phyloP scores from a whole-genome alignment of 441 rosid genomes.

The Isatis lusitanica region DNA sequence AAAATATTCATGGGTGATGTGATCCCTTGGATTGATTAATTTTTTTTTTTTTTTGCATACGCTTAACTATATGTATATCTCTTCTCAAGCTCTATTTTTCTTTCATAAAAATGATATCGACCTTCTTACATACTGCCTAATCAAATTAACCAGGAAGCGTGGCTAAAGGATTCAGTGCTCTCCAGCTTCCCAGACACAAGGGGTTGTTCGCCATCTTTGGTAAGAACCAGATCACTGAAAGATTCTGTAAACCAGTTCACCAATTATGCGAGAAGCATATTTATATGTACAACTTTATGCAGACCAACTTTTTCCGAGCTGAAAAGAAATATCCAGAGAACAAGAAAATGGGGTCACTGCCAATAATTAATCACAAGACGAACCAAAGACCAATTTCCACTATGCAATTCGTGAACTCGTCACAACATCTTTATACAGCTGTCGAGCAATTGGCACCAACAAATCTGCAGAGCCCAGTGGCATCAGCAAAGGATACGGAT shows the following conservation, averaged over 20 bases:
- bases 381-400: slow-evolving; percentile 60
- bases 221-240: slow-evolving; percentile 38
- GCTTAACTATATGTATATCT: not conserved
- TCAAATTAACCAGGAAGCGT: slow-evolving; percentile 70
- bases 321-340: slow-evolving; percentile 51
- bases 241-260: not conserved
- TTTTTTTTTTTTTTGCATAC: not conserved
- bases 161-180: slow-evolving; percentile 88
- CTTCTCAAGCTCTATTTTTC: not conserved
- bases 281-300: slow-evolving; percentile 38
- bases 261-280: slow-evolving; percentile 15
- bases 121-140: slow-evolving; percentile 40
- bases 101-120: slow-evolving; percentile 26
- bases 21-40: not conserved
- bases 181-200: slow-evolving; percentile 74
- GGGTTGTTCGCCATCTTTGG: slow-evolving; percentile 82
- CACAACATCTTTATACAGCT: slow-evolving; percentile 62
- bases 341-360: slow-evolving; percentile 47
- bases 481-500: slow-evolving; percentile 42
- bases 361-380: slow-evolving; percentile 36
- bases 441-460: slow-evolving; percentile 74
- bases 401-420: slow-evolving; percentile 47
- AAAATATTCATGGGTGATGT: not conserved
- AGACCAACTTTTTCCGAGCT: slow-evolving; percentile 66
- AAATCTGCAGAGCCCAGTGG: slow-evolving; percentile 54